Percentiles rank a stretch among this genome's conserved stretches.
phyloP scores from a whole-genome alignment of 768 basidiomycete species.

The Termitomyces sp. region DNA sequence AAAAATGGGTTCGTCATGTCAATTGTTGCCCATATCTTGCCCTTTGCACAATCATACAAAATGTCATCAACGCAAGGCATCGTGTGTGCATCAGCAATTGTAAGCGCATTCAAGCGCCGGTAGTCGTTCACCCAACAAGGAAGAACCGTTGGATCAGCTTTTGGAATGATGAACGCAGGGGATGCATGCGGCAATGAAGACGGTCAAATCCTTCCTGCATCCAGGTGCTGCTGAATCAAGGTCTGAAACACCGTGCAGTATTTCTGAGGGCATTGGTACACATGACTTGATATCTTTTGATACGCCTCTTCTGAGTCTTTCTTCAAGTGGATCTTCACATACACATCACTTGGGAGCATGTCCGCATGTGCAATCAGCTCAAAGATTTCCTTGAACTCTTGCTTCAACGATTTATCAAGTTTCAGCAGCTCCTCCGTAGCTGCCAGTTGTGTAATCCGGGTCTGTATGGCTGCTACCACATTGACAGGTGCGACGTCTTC shows the following conservation, averaged over 20 bases:
- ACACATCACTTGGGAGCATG: not conserved
- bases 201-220: slow-evolving; percentile 23
- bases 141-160: not conserved
- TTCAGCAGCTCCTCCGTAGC: not conserved
- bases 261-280: not conserved
- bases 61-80: slow-evolving; percentile 30
- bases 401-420: not conserved
- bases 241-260: not conserved
- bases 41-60: slow-evolving; percentile 32
- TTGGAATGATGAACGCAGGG: slow-evolving; percentile 21
- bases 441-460: not conserved
- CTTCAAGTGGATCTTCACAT: not conserved
- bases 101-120: slow-evolving; percentile 24
- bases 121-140: slow-evolving; percentile 32
- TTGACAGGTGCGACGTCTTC: not conserved
- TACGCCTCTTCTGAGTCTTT: too few relatives aligned
- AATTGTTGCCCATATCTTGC: slow-evolving; percentile 12
- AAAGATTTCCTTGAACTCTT: not conserved
- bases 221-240: slow-evolving; percentile 32
- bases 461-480: not conserved
- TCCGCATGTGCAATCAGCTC: not conserved
- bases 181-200: slow-evolving; percentile 29
- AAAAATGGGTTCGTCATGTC: slow-evolving; percentile 24
- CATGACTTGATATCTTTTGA: not conserved
- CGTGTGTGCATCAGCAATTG: slow-evolving; percentile 19